Evolutionary conservation across 2,329 filamentous ascomycete species (phyloP).

Genomic region (Parascedosporium putredinis): DNA sequence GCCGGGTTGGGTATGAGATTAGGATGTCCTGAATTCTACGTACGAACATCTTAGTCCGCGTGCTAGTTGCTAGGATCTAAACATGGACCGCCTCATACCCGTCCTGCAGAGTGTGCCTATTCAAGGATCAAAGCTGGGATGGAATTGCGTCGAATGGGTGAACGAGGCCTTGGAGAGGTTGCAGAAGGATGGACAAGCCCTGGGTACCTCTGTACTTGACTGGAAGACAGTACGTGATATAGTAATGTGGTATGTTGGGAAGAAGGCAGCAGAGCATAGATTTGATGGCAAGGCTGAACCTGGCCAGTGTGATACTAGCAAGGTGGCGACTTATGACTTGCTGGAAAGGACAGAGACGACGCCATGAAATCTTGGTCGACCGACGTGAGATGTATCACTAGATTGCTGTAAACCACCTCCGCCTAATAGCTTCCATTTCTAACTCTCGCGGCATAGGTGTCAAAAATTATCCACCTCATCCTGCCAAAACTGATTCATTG

Average conservation of each 20-base stretch:
- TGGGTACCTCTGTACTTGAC: conserved; percentile 21
- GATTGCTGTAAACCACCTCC: conserved; percentile 11
- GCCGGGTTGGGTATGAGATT: too few species aligned
- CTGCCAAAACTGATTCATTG: conserved; percentile 10
- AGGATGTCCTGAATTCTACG: too few species aligned
- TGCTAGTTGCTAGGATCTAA: conserved; percentile 21
- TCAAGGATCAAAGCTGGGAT: conserved; percentile 19
- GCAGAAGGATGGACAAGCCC: conserved; percentile 17
- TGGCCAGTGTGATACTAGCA: conserved; percentile 18
- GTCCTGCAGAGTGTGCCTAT: conserved; percentile 22
- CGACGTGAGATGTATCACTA: conserved; percentile 7
- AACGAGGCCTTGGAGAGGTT: conserved; percentile 26
- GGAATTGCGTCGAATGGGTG: conserved; percentile 33
- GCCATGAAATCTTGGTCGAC: conserved; percentile 8
- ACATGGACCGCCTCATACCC: conserved; percentile 16
- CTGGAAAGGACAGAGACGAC: conserved; percentile 17
- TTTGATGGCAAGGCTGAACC: conserved; percentile 24
- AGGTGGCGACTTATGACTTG: conserved; percentile 25
- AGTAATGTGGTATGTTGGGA: conserved; percentile 26
- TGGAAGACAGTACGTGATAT: conserved; percentile 25
- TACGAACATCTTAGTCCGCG: conserved; percentile 15
- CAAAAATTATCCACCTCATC: conserved; percentile 12
- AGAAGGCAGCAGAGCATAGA: conserved; percentile 27
- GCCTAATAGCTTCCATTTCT: conserved; percentile 13
- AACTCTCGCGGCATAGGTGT: conserved; percentile 10